Conservation (phyloP, 2,329 filamentous ascomycete species). For the Aschersonia sp. region DNA sequence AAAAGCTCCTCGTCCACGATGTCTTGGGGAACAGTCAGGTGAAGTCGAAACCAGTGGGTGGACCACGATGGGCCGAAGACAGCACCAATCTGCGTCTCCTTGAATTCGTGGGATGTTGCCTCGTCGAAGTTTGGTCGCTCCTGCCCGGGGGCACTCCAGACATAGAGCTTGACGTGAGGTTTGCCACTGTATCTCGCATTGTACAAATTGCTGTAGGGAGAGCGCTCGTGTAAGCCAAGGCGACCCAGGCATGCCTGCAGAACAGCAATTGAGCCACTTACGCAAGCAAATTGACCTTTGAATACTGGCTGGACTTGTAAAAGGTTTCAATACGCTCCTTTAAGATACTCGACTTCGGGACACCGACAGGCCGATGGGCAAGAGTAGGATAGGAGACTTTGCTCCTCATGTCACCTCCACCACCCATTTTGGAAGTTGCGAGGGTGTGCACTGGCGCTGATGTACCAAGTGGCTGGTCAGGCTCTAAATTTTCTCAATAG, state of each 20-base stretch:
- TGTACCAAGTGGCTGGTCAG: too few species aligned
- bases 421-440: conserved; percentile 32
- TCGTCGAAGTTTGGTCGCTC: conserved; percentile 77
- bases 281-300: conserved; percentile 58
- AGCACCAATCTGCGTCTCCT: conserved; percentile 57
- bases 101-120: conserved; percentile 61
- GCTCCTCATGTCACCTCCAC: conserved; percentile 28
- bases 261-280: conserved; percentile 21
- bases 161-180: conserved; percentile 68
- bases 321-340: conserved; percentile 72
- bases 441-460: not conserved
- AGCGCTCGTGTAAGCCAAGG: too few species aligned
- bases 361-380: conserved; percentile 45
- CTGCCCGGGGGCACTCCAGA: conserved; percentile 70
- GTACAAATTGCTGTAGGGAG: conserved; percentile 18
- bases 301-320: conserved; percentile 65
- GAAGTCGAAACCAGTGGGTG: conserved; percentile 91
- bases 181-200: conserved; percentile 40
- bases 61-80: conserved; percentile 91
- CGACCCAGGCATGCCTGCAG: too few species aligned
- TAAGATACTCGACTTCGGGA: conserved; percentile 76
- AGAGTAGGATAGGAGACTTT: conserved; percentile 36
- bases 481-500: too few species aligned
- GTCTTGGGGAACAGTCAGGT: conserved; percentile 60
- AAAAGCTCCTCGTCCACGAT: conserved; percentile 64